These are phyloP conservation scores for Fusarium sarcochroum DNA, from an alignment of 2,329 filamentous ascomycete genomes.

Conservation along the genomic window DNA sequence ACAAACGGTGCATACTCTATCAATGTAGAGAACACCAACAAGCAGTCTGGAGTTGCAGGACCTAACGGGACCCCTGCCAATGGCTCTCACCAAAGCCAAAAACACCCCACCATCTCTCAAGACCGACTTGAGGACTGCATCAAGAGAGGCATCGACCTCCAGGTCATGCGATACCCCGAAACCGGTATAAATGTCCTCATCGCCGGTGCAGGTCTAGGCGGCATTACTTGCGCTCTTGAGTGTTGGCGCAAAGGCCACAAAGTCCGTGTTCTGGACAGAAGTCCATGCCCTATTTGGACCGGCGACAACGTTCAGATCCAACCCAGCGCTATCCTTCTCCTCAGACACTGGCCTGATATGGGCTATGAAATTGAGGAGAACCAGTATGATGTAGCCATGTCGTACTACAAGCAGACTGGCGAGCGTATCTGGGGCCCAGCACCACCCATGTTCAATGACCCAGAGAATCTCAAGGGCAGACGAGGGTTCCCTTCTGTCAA, in stretches of 20 bases:
- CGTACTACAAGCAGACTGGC: conserved; percentile 33
- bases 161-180: conserved; percentile 36
- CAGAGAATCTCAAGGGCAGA: conserved; percentile 13
- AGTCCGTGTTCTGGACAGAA: conserved; percentile 29
- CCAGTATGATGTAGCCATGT: conserved; percentile 39
- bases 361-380: conserved; percentile 36
- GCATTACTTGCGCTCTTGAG: conserved; percentile 25
- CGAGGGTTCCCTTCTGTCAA: conserved; percentile 32
- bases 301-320: conserved; percentile 36
- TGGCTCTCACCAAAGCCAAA: neutral
- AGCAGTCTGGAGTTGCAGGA: neutral
- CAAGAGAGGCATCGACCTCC: conserved; percentile 10
- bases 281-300: conserved; percentile 27
- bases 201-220: conserved; percentile 26
- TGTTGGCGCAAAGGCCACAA: conserved; percentile 39
- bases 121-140: conserved; percentile 8
- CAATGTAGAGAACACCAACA: neutral
- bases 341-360: conserved; percentile 36
- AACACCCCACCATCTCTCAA: neutral
- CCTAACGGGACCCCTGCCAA: conserved; percentile 3
- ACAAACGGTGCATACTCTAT: neutral
- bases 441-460: conserved; percentile 37
- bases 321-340: conserved; percentile 29
- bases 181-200: conserved; percentile 31
- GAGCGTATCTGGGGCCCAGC: conserved; percentile 36